phyloP scores from a whole-genome alignment of 768 basidiomycete species.

The Lyophyllum semitale region DNA sequence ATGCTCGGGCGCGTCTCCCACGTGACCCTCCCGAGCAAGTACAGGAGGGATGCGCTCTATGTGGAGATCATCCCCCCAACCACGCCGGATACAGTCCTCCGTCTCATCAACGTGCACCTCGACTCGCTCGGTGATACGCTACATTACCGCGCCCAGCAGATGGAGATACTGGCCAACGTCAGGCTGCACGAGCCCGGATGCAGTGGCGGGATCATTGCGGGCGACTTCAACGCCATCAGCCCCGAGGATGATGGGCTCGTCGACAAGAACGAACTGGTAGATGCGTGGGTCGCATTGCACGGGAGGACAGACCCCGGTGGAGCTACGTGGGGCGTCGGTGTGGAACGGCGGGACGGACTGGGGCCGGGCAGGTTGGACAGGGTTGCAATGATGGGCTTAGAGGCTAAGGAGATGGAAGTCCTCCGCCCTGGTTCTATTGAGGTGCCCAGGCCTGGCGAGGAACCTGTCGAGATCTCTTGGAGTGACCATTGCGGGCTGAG shows the following conservation, averaged over 20 bases:
- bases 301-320: constrained; percentile 27
- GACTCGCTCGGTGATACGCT: constrained; percentile 27
- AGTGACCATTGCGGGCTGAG: constrained; percentile 42
- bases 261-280: constrained; percentile 34
- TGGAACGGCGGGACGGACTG: constrained; percentile 26
- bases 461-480: constrained; percentile 14
- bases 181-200: constrained; percentile 38
- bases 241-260: constrained; percentile 30
- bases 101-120: constrained; percentile 32
- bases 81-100: constrained; percentile 21
- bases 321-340: constrained; percentile 34
- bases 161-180: constrained; percentile 32
- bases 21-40: constrained; percentile 35
- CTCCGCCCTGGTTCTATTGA: constrained; percentile 37
- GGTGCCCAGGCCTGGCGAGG: constrained; percentile 24
- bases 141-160: constrained; percentile 28
- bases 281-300: constrained; percentile 42
- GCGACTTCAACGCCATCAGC: constrained; percentile 48
- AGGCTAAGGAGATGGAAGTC: constrained; percentile 34
- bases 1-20: constrained; percentile 30
- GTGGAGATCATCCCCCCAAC: constrained; percentile 33
- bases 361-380: constrained; percentile 39
- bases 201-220: constrained; percentile 41
- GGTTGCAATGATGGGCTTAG: constrained; percentile 36
- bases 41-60: constrained; percentile 36